These are phyloP conservation scores for Arxiozyma slooffiae DNA, from an alignment of 1,139 yeast genomes.

Conservation along the genomic window DNA sequence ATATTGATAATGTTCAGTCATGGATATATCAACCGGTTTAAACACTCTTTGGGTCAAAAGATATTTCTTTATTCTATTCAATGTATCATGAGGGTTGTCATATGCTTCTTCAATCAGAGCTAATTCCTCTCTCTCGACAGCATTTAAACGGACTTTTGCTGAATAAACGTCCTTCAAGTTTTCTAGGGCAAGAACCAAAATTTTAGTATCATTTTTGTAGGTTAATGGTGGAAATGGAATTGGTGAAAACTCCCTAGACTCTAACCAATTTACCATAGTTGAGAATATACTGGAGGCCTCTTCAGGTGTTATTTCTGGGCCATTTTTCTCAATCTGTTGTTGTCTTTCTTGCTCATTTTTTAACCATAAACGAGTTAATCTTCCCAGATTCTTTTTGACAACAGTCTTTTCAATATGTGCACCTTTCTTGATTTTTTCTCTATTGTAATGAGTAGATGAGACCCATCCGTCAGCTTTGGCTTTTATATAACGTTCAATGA, in stretches of 20 bases:
- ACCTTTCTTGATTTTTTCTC: slow-evolving; percentile 82
- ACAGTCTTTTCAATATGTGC: slow-evolving; percentile 90
- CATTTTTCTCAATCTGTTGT: slow-evolving; percentile 66
- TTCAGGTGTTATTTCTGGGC: slow-evolving; percentile 77
- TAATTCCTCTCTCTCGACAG: slow-evolving; percentile 82
- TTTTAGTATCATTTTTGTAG: slow-evolving; percentile 87
- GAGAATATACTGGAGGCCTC: slow-evolving; percentile 83
- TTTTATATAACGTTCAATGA: slow-evolving; percentile 79
- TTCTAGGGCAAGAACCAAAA: slow-evolving; percentile 81
- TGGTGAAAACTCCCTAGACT: slow-evolving; percentile 70
- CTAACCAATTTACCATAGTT: slow-evolving; percentile 91
- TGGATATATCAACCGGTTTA: slow-evolving; percentile 77
- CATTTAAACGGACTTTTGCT: slow-evolving; percentile 76
- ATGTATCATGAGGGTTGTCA: slow-evolving; percentile 90
- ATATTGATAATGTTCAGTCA: slow-evolving; percentile 86
- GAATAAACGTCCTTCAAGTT: slow-evolving; percentile 73
- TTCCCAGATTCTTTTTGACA: slow-evolving; percentile 83
- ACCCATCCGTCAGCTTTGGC: slow-evolving; percentile 98
- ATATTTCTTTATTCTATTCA: slow-evolving; percentile 73
- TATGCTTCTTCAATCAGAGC: slow-evolving; percentile 93
- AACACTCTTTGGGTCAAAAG: slow-evolving; percentile 83
- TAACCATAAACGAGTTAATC: slow-evolving; percentile 85
- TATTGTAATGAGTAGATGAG: slow-evolving; percentile 82
- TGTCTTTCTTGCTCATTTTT: slow-evolving; percentile 90
- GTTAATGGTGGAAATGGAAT: slow-evolving; percentile 90